Conservation (phyloP, 169 alveolate species). For the Theileria sp. region DNA sequence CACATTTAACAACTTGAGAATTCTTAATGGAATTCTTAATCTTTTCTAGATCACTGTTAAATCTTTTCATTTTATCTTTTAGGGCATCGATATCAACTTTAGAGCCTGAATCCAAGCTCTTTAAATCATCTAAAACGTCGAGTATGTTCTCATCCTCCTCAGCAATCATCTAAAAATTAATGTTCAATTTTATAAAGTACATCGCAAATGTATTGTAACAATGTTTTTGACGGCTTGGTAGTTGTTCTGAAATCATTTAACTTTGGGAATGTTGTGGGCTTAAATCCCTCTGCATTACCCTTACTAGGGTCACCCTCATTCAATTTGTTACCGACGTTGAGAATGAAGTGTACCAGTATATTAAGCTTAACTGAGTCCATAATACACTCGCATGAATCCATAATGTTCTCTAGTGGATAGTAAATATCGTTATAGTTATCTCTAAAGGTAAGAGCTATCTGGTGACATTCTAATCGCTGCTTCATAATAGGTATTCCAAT, state of each 20-base stretch:
- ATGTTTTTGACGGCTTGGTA: conserved; percentile 84
- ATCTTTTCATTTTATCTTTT: conserved; percentile 64
- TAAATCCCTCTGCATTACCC: conserved; percentile 88
- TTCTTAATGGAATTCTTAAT: conserved; percentile 67
- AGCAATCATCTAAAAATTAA: conserved; percentile 54
- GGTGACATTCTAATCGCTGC: conserved; percentile 83
- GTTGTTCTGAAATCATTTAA: conserved; percentile 83
- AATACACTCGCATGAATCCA: conserved; percentile 80
- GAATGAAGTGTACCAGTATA: conserved; percentile 78
- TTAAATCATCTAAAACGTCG: conserved; percentile 64
- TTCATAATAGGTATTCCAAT: conserved; percentile 83
- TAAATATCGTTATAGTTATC: conserved; percentile 78
- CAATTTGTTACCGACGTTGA: conserved; percentile 82
- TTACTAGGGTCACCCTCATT: conserved; percentile 85
- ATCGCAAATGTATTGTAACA: conserved; percentile 82
- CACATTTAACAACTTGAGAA: conserved; percentile 63
- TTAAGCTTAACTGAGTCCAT: conserved; percentile 70
- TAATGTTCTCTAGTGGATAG: conserved; percentile 75
- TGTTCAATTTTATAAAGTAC: conserved; percentile 22
- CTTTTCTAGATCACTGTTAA: conserved; percentile 66
- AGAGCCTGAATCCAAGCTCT: conserved; percentile 66
- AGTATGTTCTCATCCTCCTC: conserved; percentile 64
- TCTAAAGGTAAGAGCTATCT: conserved; percentile 79
- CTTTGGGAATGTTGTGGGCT: conserved; percentile 82
- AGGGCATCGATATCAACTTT: conserved; percentile 70